Evolutionary conservation across 2,329 filamentous ascomycete species (phyloP), one percentile per base, ranked within the genome.

Genomic region (Coniosporium tulheliwenetii): DNA sequence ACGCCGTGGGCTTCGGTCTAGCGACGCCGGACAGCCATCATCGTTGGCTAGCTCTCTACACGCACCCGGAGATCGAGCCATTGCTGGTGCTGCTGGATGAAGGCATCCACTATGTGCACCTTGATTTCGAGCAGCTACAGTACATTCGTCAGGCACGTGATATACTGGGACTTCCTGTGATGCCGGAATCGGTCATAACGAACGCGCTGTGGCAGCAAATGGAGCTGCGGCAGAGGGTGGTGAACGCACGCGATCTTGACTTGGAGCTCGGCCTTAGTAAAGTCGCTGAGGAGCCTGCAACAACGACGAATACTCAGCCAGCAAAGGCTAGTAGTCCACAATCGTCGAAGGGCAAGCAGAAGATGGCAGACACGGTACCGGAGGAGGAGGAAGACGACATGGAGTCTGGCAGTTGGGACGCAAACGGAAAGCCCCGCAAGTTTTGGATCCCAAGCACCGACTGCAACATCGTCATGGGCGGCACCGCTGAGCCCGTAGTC

Each of bases 41-140:
- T 34, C 56, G 59, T 2, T 75, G 69, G 64, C 53, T 71, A 29
- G 55, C 62, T 5, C 55, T 71, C 3, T 75, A 75, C 50, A 71
- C 69, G 0, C 60, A 66, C 36, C 62, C 66, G 0, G 71, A 75
- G 35, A 62, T 75, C 36, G 69, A 71, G 47, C 70, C 70, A 8
- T 55, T 76, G 5, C 54, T 73, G 7, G 70, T 73, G 0, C 55
- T 76, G 2, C 55, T 76, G 3, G 71, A 76, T 43, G 69, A 73
- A 53, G 72, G 71, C 1, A 73, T 76, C 8, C 71, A 75, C 49
- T 76, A 75, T 53, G 61, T 74, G 2, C 72, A 76, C 50, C 63
- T 76, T 48, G 66, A 70, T 31, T 75, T 73, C 44, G 72, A 75
- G 47, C 70, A 74, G 44, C 53, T 76, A 8, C 69, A 75, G 44